phyloP scores from a whole-genome alignment of 495 filamentous ascomycete species.

The Tuber umbilicatum region DNA sequence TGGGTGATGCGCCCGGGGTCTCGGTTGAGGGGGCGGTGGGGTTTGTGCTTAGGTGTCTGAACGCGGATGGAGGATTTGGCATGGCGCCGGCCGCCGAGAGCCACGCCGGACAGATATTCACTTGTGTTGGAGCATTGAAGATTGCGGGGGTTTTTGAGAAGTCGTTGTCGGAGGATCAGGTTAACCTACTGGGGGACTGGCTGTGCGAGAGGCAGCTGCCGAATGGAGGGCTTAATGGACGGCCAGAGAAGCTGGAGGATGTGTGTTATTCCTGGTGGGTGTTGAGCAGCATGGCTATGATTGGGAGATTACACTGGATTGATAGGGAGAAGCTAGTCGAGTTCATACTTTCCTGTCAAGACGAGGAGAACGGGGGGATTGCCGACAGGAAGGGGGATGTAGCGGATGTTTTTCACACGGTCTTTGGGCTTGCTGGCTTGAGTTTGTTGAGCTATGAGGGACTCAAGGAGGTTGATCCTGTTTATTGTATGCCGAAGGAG shows the following conservation, averaged over 20 bases:
- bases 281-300: constrained; percentile 74
- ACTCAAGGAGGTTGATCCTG: constrained; percentile 72
- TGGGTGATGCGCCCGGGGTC: constrained; percentile 51
- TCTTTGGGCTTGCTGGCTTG: constrained; percentile 81
- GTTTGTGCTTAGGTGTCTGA: constrained; percentile 72
- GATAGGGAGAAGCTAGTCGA: constrained; percentile 64
- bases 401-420: constrained; percentile 95
- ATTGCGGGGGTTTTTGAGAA: constrained; percentile 63
- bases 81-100: constrained; percentile 82
- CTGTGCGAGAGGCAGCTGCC: constrained; percentile 85
- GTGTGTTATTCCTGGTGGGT: constrained; percentile 99
- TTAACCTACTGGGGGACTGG: constrained; percentile 80
- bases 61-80: constrained; percentile 90
- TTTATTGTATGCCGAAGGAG: constrained; percentile 77
- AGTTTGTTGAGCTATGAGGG: constrained; percentile 73
- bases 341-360: constrained; percentile 82
- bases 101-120: constrained; percentile 88
- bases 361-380: constrained; percentile 74
- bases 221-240: constrained; percentile 82
- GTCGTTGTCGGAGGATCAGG: constrained; percentile 52
- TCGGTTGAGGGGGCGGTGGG: constrained; percentile 71
- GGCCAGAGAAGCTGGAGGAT: constrained; percentile 92
- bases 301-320: constrained; percentile 84
- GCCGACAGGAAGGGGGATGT: constrained; percentile 86
- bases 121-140: constrained; percentile 79